phyloP scores from a whole-genome alignment of 1,284 basidiomycete species.

The Pascua guehoae region DNA sequence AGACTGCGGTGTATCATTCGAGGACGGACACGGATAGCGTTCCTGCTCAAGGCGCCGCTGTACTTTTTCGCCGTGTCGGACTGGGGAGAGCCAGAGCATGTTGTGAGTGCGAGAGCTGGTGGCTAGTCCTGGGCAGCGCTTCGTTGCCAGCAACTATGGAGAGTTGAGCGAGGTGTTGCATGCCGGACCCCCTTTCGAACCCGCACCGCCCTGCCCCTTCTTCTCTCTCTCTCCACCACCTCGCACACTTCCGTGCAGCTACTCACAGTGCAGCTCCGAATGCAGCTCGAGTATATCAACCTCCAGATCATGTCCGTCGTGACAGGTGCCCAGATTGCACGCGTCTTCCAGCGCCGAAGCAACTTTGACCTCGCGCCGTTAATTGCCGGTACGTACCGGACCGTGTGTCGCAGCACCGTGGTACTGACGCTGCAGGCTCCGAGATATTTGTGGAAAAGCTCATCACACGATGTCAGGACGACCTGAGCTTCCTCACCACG shows the following conservation, averaged over 20 bases:
- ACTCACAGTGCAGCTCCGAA: slow-evolving; percentile 67
- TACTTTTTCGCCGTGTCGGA: slow-evolving; percentile 87
- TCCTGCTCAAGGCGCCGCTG: slow-evolving; percentile 77
- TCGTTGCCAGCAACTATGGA: too few species aligned
- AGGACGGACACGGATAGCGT: slow-evolving; percentile 74
- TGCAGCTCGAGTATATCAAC: slow-evolving; percentile 91
- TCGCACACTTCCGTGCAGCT: too few species aligned
- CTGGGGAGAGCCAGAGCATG: slow-evolving; percentile 89
- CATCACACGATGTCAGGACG: slow-evolving; percentile 65
- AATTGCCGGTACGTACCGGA: slow-evolving; percentile 61
- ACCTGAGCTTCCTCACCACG: slow-evolving; percentile 73
- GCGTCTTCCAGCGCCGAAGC: slow-evolving; percentile 79
- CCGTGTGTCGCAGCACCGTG: too few species aligned
- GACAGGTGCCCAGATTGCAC: slow-evolving; percentile 73
- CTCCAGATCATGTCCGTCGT: slow-evolving; percentile 87
- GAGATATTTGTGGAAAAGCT: slow-evolving; percentile 74
- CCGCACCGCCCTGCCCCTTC: too few species aligned
- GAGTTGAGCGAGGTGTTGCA: neutral
- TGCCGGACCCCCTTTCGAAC: too few species aligned
- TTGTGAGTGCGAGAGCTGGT: slow-evolving; percentile 59
- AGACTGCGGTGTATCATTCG: slow-evolving; percentile 58
- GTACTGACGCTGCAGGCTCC: slow-evolving; percentile 58
- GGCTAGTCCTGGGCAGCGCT: too few species aligned
- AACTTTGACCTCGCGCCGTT: slow-evolving; percentile 88
- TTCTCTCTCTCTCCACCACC: neutral